These are phyloP conservation scores for Athelia psychrophila DNA, from an alignment of 1,284 basidiomycete genomes.

Conservation along the genomic window DNA sequence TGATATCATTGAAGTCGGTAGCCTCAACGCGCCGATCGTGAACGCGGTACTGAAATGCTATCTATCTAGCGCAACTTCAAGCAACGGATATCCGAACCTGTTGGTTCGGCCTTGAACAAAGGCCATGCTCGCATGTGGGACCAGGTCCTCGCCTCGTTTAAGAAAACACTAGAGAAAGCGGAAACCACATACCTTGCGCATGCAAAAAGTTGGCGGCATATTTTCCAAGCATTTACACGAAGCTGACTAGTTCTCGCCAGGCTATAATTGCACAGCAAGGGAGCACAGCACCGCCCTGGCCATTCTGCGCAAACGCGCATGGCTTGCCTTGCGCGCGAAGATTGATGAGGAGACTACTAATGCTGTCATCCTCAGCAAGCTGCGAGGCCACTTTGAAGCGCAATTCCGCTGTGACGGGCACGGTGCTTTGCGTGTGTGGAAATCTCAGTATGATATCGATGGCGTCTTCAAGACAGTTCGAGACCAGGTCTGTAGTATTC, in stretches of 20 bases:
- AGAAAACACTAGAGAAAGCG: slow-evolving; percentile 66
- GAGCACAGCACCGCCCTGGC: slow-evolving; percentile 78
- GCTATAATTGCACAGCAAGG: slow-evolving; percentile 93
- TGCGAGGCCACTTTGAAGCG: slow-evolving; percentile 90
- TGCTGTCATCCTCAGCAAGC: slow-evolving; percentile 73
- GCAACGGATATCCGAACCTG: slow-evolving; percentile 85
- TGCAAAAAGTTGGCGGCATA: slow-evolving; percentile 70
- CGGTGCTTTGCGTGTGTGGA: slow-evolving; percentile 96
- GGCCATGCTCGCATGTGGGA: slow-evolving; percentile 92
- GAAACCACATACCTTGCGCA: slow-evolving; percentile 82
- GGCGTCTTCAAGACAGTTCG: slow-evolving; percentile 88
- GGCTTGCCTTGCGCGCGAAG: slow-evolving; percentile 84
- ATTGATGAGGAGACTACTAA: slow-evolving; percentile 72
- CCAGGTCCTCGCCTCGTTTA: slow-evolving; percentile 72
- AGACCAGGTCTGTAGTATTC: slow-evolving; percentile 68
- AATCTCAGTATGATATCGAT: slow-evolving; percentile 97
- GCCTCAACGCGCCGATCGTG: too few species aligned
- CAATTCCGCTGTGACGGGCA: slow-evolving; percentile 93
- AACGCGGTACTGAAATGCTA: too few species aligned
- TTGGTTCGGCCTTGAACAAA: slow-evolving; percentile 82
- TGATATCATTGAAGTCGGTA: slow-evolving; percentile 91
- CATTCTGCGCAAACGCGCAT: slow-evolving; percentile 75
- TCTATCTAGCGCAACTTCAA: slow-evolving; percentile 93
- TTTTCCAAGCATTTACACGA: neutral
- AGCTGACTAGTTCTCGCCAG: slow-evolving; percentile 36